Evolutionary conservation across 169 alveolate genomes (phyloP).

Genomic region (Plasmodium ovale): DNA sequence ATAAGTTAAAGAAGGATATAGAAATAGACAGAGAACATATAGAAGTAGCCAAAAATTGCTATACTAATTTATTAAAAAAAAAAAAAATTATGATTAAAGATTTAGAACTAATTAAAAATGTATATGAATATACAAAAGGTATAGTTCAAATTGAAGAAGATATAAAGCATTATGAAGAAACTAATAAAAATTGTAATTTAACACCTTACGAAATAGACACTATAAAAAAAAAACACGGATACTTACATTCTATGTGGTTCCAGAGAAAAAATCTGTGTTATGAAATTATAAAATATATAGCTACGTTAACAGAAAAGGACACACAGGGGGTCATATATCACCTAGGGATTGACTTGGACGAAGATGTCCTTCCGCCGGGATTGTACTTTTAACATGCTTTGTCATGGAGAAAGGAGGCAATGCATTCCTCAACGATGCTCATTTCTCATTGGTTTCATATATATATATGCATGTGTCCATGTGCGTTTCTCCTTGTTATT

Average conservation of each 20-base stretch:
- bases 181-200: constrained; percentile 52
- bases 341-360: constrained; percentile 69
- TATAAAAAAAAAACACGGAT: constrained; percentile 66
- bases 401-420: too few relatives aligned
- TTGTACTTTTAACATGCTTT: constrained; percentile 45
- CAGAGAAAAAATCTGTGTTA: constrained; percentile 40
- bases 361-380: constrained; percentile 41
- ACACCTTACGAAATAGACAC: constrained; percentile 49
- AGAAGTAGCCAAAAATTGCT: constrained; percentile 41
- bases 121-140: constrained; percentile 21
- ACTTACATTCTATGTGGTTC: constrained; percentile 58
- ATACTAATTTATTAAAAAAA: constrained; percentile 37
- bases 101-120: constrained; percentile 46
- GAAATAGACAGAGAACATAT: constrained; percentile 29
- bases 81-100: constrained; percentile 59
- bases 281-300: constrained; percentile 70
- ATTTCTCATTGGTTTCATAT: background rate
- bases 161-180: constrained; percentile 21
- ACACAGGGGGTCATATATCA: constrained; percentile 64
- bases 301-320: constrained; percentile 68
- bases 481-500: too few relatives aligned
- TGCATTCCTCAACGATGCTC: too few relatives aligned
- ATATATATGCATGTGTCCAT: too few relatives aligned
- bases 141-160: constrained; percentile 32
- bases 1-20: constrained; percentile 39